Conservation (phyloP, 176 grass and related monocot species). For the Avena insularis region DNA sequence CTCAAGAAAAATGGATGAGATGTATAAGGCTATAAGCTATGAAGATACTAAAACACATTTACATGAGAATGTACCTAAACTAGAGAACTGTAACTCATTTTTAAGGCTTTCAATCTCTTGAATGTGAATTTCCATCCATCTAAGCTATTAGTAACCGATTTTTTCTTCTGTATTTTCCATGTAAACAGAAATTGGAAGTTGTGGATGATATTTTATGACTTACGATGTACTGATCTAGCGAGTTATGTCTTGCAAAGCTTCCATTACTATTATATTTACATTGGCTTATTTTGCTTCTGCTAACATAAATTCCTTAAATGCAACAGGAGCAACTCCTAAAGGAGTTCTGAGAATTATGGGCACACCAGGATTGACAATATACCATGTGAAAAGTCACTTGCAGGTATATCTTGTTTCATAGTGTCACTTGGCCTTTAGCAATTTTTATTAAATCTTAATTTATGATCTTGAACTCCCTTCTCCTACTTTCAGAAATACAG, state of each 20-base stretch:
- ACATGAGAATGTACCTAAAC: slow-evolving; percentile 10
- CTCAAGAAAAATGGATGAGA: slow-evolving; percentile 20
- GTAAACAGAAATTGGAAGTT: neutral
- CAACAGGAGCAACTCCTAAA: slow-evolving; percentile 93
- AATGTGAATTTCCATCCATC: neutral
- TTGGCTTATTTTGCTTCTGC: slow-evolving; percentile 16
- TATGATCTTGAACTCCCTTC: slow-evolving; percentile 27
- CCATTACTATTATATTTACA: neutral
- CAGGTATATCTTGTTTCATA: slow-evolving; percentile 67
- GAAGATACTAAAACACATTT: neutral
- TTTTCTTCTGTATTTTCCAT: neutral
- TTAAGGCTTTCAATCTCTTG: slow-evolving; percentile 11
- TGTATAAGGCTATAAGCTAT: neutral
- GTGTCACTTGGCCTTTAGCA: slow-evolving; percentile 20
- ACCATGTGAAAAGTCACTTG: slow-evolving; percentile 98
- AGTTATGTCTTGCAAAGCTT: neutral
- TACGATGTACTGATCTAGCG: neutral
- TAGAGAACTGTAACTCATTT: neutral
- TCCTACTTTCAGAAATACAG: slow-evolving; percentile 85
- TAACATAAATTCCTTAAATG: slow-evolving; percentile 40
- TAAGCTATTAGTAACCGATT: neutral
- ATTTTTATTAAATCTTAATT: neutral
- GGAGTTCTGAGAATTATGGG: slow-evolving; percentile 93
- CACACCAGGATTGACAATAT: slow-evolving; percentile 85
- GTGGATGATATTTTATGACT: neutral